phyloP scores from a whole-genome alignment of 164 flowering plant genomes.

The Berberis vulgaris region DNA sequence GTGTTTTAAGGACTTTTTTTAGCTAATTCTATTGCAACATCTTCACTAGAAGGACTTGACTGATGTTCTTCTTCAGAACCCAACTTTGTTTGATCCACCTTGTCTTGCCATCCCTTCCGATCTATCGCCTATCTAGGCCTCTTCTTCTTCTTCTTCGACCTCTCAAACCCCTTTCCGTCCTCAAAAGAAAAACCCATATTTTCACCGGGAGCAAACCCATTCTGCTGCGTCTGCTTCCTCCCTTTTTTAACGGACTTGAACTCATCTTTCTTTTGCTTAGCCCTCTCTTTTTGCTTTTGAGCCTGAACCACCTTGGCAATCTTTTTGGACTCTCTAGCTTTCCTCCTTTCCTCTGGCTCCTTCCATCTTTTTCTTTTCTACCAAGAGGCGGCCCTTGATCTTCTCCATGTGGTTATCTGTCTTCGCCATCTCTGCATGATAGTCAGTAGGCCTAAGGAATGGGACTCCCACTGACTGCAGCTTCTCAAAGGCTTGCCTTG shows the following conservation, averaged over 20 bases:
- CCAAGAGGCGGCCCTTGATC: constrained; percentile 61
- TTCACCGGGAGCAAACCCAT: constrained; percentile 43
- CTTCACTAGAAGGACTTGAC: too few species aligned
- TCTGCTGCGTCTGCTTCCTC: constrained; percentile 55
- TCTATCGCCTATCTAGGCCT: constrained; percentile 62
- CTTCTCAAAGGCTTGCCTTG: constrained; percentile 57
- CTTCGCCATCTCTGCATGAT: constrained; percentile 94
- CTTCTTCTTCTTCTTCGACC: constrained; percentile 55
- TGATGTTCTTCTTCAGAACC: too few species aligned
- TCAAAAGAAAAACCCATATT: constrained; percentile 40
- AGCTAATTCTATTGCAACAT: too few species aligned
- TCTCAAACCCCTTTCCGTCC: constrained; percentile 56
- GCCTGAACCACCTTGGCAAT: constrained; percentile 77
- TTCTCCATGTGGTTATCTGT: constrained; percentile 79
- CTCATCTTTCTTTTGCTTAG: constrained; percentile 33
- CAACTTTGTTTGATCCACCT: constrained; percentile 4
- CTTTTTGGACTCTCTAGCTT: constrained; percentile 73
- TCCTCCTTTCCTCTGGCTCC: constrained; percentile 88
- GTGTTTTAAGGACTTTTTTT: too few species aligned
- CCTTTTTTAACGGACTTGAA: neutral
- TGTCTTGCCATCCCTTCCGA: constrained; percentile 75
- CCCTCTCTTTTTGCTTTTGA: constrained; percentile 71
- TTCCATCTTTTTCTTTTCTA: constrained; percentile 62
- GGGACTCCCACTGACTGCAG: constrained; percentile 61
- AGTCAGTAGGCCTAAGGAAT: constrained; percentile 81